Base-by-base conservation (phyloP, 2,329 filamentous ascomycete species). In the Massarina eburnea region DNA sequence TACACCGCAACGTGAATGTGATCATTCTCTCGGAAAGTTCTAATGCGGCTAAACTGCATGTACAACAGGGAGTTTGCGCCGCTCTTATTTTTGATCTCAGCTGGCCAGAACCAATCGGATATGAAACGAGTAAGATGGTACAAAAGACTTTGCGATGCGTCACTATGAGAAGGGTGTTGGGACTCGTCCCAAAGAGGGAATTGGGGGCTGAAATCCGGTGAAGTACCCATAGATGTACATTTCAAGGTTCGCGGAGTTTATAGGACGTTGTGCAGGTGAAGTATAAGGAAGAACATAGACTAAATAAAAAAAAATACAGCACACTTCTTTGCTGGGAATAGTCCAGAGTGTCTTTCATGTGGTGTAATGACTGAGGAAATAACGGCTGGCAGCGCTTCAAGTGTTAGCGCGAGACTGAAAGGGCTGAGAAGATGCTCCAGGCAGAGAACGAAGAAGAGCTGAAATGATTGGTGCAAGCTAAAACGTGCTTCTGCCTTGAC, bases 401-500 rank as follows among this genome's bases (percentile, higher is more conserved):
- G 39, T 21, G 6, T 39, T 51, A 51, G 47, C 45, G 52, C 45
- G 42, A 29, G 30, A 41, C 46, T 48, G 46, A 29, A 34, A 44
- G 43, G 43, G 50, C 45, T 43, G 43, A 47, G 24, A 35, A 45
- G n/a, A 41, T 21, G 40, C 24, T 42, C 40, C 42, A 57, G 54
- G 48, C 52, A 52, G 45, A 52, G 39, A 43, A 41, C 15, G 33
- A 26, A 27, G 14, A 39, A 18, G 21, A 36, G 47, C 41, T 49
- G 41, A 42, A 26, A 45, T 38, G 46, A 54, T 41, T 51, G 43
- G 44, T 33, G 46, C 15, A 21, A 39, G 35, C 44, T 15, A 44
- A 27, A 35, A 33, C 43, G 35, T 36, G 54, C 45, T 62, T 65
- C 60, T 66, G 64, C 63, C 64, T 68, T 54, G 59, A 36, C 30